Base-by-base conservation (phyloP, 345 rosid genomes). In the Lepidium didymum region DNA sequence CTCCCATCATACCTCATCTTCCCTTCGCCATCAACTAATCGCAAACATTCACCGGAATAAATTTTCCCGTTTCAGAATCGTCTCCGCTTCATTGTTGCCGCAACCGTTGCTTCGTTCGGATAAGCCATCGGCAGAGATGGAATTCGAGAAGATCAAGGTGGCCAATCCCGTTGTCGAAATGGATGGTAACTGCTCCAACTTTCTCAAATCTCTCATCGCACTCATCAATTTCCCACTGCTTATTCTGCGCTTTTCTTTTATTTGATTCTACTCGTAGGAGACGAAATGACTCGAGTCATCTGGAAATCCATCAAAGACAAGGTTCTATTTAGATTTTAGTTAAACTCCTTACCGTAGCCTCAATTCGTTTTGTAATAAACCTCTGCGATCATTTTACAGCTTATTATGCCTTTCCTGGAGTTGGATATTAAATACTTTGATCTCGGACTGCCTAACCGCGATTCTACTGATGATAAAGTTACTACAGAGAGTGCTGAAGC, bases 231-330 rank as follows among this genome's bases (percentile, higher is more conserved):
- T 43, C 3, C n/a, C 10, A 12, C 1, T 47, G 44, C 23, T 66
- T 27, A 35, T 10, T 35, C 13, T 55, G 52, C 9, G 4, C 14
- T 11, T 50, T 21, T 43, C 14, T 1, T 54, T 8, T 33, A 14
- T 14, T 29, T 8, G 8, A 5, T 31, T 8, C 33, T 29, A 29
- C 33, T 29, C 33, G 4, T 6, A 86, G 91, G 91, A 47, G 91
- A 86, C 69, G 92, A 86, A 57, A 86, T 86, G 92, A 84, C 92
- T 41, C 83, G 86, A 43, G 79, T 86, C 49, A 75, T 86, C 69
- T 86, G 91, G 88, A 77, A 84, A 61, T 80, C 73, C 35, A 84
- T 86, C 31, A 86, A 86, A 76, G 81, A 86, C 19, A 84, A 86
- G 87, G 88, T 29, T 29, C 33, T 29, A 29, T 29, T 29, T 29